phyloP scores from a whole-genome alignment of 176 grass and related monocot species.

The Otatea glauca region DNA sequence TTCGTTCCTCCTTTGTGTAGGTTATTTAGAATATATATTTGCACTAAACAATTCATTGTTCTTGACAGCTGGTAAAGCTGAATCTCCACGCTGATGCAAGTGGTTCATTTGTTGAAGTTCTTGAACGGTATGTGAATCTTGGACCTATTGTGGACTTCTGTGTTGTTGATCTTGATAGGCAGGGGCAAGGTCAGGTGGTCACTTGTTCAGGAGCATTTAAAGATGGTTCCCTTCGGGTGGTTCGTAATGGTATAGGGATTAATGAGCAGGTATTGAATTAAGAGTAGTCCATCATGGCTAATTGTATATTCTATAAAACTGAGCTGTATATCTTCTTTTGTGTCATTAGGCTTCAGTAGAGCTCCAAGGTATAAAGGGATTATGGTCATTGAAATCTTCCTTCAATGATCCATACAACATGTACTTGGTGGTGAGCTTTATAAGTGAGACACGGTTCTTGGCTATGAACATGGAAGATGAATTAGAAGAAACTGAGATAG shows the following conservation, averaged over 20 bases:
- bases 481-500: conserved; percentile 91
- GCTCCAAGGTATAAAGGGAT: conserved; percentile 95
- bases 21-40: conserved; percentile 24
- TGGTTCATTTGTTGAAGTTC: conserved; percentile 92
- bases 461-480: conserved; percentile 99
- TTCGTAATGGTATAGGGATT: conserved; percentile 88
- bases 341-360: conserved; percentile 85
- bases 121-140: conserved; percentile 91
- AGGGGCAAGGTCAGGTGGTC: conserved; percentile 94
- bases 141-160: conserved; percentile 97
- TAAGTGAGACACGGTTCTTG: conserved; percentile 90
- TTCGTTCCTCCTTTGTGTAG: conserved; percentile 9
- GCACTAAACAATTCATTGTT: conserved; percentile 15
- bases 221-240: conserved; percentile 91
- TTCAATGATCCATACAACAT: conserved; percentile 73
- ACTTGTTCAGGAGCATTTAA: conserved; percentile 95
- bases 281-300: conserved; percentile 1
- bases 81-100: conserved; percentile 91
- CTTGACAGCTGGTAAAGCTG: conserved; percentile 83
- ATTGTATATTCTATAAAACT: conserved; percentile 7
- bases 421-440: conserved; percentile 96
- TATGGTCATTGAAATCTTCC: conserved; percentile 88
- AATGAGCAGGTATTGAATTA: conserved; percentile 82
- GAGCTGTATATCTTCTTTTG: conserved; percentile 37
- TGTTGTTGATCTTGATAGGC: conserved; percentile 93